A percentile compares a stretch with the other conserved stretches of the same genome.
phyloP scores from a whole-genome alignment of 2,329 filamentous ascomycete species.

The Seiridium cupressi region DNA sequence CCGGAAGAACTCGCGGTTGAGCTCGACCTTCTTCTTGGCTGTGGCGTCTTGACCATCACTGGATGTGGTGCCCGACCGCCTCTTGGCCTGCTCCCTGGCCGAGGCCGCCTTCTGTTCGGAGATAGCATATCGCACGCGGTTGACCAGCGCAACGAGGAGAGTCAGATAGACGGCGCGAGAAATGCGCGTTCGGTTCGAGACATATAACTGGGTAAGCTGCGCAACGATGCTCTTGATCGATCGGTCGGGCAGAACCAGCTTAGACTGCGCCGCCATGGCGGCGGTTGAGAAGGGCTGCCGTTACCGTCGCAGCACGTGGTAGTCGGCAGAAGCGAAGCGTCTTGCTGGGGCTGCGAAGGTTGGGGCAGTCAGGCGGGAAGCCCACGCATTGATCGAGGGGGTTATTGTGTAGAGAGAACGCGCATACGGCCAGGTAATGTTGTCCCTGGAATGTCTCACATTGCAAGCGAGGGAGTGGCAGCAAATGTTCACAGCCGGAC shows the following conservation, averaged over 20 bases:
- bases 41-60: constrained; percentile 28
- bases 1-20: constrained; percentile 80
- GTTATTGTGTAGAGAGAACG: background rate
- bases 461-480: too few relatives aligned
- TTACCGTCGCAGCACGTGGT: background rate
- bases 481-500: too few relatives aligned
- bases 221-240: constrained; percentile 65
- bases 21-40: constrained; percentile 70
- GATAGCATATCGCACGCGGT: constrained; percentile 88
- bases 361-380: background rate
- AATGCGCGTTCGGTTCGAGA: constrained; percentile 77
- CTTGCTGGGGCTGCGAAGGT: background rate
- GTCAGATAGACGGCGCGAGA: constrained; percentile 82
- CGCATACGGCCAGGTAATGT: background rate
- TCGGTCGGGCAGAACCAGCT: constrained; percentile 62
- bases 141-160: constrained; percentile 74
- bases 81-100: constrained; percentile 60
- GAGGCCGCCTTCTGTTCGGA: constrained; percentile 89
- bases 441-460: background rate
- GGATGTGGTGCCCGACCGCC: constrained; percentile 51
- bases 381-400: background rate
- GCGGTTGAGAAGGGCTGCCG: background rate
- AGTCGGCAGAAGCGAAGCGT: background rate
- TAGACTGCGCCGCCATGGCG: constrained; percentile 74
- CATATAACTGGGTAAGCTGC: constrained; percentile 69